Conservation (phyloP, 2,329 filamentous ascomycete species). For the Monosporascus cannonballus region DNA sequence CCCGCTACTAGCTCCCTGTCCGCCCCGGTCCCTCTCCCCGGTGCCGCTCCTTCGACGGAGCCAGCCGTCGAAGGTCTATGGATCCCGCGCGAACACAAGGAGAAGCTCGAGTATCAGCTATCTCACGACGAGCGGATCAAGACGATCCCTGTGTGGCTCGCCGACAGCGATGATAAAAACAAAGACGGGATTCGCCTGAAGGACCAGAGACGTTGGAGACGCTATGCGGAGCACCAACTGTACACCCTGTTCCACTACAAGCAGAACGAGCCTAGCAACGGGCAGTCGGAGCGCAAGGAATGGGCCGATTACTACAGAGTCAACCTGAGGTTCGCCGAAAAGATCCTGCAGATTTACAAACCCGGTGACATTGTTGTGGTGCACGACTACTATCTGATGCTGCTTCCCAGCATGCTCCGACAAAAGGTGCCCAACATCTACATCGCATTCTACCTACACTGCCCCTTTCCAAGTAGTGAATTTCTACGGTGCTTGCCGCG, state of each 20-base stretch:
- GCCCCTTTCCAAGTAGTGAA: slow-evolving; percentile 93
- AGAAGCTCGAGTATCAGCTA: slow-evolving; percentile 68
- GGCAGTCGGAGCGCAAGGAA: slow-evolving; percentile 70
- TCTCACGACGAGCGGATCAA: slow-evolving; percentile 67
- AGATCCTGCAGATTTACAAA: slow-evolving; percentile 82
- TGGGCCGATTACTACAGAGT: slow-evolving; percentile 93
- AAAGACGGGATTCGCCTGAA: slow-evolving; percentile 67
- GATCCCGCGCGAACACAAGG: slow-evolving; percentile 64
- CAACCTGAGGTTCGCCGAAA: slow-evolving; percentile 88
- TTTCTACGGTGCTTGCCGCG: slow-evolving; percentile 84
- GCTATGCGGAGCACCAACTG: slow-evolving; percentile 85
- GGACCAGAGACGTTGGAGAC: slow-evolving; percentile 80
- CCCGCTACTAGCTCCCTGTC: slow-evolving; percentile 66
- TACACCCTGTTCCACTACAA: slow-evolving; percentile 96
- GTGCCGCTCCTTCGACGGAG: slow-evolving; percentile 48
- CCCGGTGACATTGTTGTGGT: slow-evolving; percentile 89
- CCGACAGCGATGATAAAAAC: slow-evolving; percentile 63
- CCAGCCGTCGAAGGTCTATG: slow-evolving; percentile 62
- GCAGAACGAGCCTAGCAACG: slow-evolving; percentile 84
- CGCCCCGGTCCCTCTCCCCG: slow-evolving; percentile 71
- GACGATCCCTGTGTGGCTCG: slow-evolving; percentile 84
- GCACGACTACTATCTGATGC: slow-evolving; percentile 89
- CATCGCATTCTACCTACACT: slow-evolving; percentile 90
- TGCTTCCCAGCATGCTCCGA: slow-evolving; percentile 82
- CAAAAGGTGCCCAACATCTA: slow-evolving; percentile 84